These are phyloP conservation scores for Trichophyton verrucosum DNA, from an alignment of 2,329 filamentous ascomycete genomes.

Conservation along the genomic window DNA sequence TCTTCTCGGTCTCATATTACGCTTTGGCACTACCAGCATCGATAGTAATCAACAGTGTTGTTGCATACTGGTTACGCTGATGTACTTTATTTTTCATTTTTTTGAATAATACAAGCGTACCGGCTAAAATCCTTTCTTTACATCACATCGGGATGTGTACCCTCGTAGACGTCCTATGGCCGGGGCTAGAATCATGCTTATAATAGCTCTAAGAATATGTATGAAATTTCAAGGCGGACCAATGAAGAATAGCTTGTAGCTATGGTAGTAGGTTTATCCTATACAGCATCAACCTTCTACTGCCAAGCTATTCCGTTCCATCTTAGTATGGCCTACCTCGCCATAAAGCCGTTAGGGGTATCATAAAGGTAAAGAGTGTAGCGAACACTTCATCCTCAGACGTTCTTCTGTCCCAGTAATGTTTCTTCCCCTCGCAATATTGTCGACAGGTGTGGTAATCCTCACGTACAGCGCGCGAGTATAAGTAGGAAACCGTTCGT, in stretches of 20 bases:
- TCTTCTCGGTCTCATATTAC: not conserved
- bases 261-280: not conserved
- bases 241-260: too few species aligned
- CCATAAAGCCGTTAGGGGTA: not conserved
- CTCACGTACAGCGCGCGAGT: not conserved
- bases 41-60: not conserved
- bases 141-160: not conserved
- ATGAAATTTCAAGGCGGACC: too few species aligned
- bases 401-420: not conserved
- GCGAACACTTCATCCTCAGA: not conserved
- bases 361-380: not conserved
- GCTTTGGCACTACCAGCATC: not conserved
- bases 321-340: not conserved
- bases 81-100: not conserved
- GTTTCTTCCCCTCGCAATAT: not conserved
- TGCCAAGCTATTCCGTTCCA: not conserved
- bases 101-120: constrained; percentile 1
- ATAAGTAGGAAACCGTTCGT: not conserved
- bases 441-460: not conserved
- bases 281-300: not conserved
- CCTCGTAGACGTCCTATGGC: not conserved
- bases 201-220: not conserved
- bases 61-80: not conserved
- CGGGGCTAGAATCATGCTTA: not conserved
- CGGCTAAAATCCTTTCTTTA: not conserved